These are phyloP conservation scores for Penicillium fuscoglaucum DNA, from an alignment of 2,329 filamentous ascomycete genomes.

Conservation along the genomic window DNA sequence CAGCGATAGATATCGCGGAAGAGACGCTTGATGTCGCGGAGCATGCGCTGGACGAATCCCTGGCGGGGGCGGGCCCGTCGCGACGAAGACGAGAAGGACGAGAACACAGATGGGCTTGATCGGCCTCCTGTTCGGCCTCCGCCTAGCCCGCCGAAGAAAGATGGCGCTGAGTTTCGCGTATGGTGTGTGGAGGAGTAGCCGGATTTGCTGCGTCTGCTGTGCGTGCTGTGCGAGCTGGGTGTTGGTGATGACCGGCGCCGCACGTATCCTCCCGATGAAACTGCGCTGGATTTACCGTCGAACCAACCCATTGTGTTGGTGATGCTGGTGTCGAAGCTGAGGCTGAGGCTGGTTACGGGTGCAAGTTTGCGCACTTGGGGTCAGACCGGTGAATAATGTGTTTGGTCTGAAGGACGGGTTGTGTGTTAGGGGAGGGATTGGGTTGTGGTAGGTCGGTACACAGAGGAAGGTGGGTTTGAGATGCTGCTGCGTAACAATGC, in stretches of 20 bases:
- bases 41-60: constrained; percentile 72
- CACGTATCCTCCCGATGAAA: constrained; percentile 32
- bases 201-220: constrained; percentile 35
- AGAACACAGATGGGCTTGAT: constrained; percentile 51
- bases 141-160: constrained; percentile 48
- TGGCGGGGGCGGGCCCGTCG: constrained; percentile 75
- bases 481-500: neutral
- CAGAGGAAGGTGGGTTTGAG: neutral
- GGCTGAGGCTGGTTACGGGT: constrained; percentile 1
- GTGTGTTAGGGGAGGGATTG: neutral
- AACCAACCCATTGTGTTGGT: constrained; percentile 48
- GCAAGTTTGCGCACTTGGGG: neutral
- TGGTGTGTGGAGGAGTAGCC: constrained; percentile 42
- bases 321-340: neutral
- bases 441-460: neutral
- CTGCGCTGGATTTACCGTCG: constrained; percentile 38
- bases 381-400: neutral
- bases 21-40: constrained; percentile 74
- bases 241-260: constrained; percentile 26
- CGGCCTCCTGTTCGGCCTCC: constrained; percentile 36
- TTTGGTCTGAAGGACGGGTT: neutral
- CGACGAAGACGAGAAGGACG: constrained; percentile 67
- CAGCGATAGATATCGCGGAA: constrained; percentile 79
- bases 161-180: constrained; percentile 43
- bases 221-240: constrained; percentile 38